Evolutionary conservation across 2,329 filamentous ascomycete species (phyloP).

Genomic region (Incumbomyces lentus): DNA sequence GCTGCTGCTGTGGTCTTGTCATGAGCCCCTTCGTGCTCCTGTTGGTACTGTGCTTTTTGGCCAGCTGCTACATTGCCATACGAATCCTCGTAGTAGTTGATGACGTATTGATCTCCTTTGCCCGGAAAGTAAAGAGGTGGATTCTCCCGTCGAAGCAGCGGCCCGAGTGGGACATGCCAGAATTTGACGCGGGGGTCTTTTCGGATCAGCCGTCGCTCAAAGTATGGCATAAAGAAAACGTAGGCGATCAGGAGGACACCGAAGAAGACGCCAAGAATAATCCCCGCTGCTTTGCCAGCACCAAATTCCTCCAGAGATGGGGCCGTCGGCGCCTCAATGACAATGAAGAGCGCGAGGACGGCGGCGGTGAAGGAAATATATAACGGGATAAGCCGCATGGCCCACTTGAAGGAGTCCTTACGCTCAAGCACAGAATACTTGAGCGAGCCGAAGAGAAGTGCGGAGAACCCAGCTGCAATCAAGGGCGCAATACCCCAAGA

Average conservation of each 20-base stretch:
- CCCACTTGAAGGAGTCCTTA: conserved; percentile 39
- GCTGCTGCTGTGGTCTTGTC: background rate
- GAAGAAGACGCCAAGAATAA: conserved; percentile 27
- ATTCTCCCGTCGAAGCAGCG: conserved; percentile 30
- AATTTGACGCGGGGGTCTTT: conserved; percentile 25
- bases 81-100: conserved; percentile 14
- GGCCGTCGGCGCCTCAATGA: conserved; percentile 35
- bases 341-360: conserved; percentile 48
- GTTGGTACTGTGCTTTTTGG: background rate
- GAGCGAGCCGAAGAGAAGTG: conserved; percentile 40
- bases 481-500: conserved; percentile 41
- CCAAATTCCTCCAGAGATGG: conserved; percentile 24
- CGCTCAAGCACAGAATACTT: conserved; percentile 43
- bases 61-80: conserved; percentile 10
- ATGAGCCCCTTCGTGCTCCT: background rate
- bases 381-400: conserved; percentile 38
- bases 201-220: conserved; percentile 27
- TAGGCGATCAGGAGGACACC: conserved; percentile 24
- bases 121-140: conserved; percentile 32
- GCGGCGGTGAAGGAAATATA: conserved; percentile 41
- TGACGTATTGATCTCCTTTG: conserved; percentile 24
- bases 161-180: conserved; percentile 31
- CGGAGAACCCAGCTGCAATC: conserved; percentile 39
- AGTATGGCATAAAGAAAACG: conserved; percentile 30
- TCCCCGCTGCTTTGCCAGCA: conserved; percentile 22